Evolutionary conservation across 2,329 filamentous ascomycete genomes (phyloP), one percentile per base, ranked within the genome.

Genomic region (Verticillium nubilum): DNA sequence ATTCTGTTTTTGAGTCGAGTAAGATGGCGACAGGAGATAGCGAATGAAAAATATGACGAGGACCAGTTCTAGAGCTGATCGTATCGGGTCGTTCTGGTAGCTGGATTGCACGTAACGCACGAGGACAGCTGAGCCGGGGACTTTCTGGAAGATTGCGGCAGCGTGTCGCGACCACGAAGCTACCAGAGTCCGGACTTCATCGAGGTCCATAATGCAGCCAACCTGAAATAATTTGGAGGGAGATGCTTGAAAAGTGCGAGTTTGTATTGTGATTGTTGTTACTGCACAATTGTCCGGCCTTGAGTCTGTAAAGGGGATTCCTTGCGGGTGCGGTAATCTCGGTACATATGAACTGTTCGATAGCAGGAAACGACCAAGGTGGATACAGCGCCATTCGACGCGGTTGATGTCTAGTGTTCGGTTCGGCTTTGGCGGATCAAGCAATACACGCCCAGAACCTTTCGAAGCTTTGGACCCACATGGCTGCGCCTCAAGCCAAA

Each of bases 81-180:
- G 89, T 59, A 98, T 86, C 10, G 95, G 95, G 69, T 99, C 95
- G 72, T 99, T 90, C 78, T 99, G 95, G 79, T 99, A 98, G 73
- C 92, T 97, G 60, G 92, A 97, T 74, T 91, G 91, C 72, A 99
- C 92, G 76, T 99, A 99, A 63, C 95, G 91, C 67, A 96, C 85
- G 69, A 98, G 82, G 67, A 99, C 97, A 50, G 94, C 91, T 29
- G 94, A 98, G 57, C 95, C 95, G 29, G 95, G 96, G 42, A 99
- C 84, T 70, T 90, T 91, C 69, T 97, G 93, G 72, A 99, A 96
- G 60, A 87, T 82, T 61, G 85, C 78, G 58, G 80, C 79, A 26
- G 82, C 74, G 64, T 81, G 78, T 62, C 81, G 76, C 53, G 84
- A 75, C 65, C 81, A 81, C 60, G 78, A 72, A 60, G 80, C 76